Base-by-base conservation (phyloP, 345 rosid species). In the Durio zibethinus region DNA sequence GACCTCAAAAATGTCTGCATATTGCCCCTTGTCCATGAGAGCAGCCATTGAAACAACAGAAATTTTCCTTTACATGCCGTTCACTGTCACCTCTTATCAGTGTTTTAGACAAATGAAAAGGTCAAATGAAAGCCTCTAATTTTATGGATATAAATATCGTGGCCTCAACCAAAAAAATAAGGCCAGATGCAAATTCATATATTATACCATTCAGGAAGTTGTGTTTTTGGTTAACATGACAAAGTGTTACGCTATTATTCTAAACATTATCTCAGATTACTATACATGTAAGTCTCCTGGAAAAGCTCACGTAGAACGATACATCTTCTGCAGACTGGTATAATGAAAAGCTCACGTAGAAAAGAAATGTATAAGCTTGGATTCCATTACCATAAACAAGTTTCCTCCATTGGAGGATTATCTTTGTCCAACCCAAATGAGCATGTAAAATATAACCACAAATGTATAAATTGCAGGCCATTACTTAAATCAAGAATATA, bases 401-500 rank as follows among this genome's bases (percentile, higher is more conserved):
- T 66, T 54, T n/a, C 35, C 72, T 33, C 20, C 42, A 33, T 12
- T 11, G 40, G 56, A 80, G 38, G 27, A 42, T 45, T 40, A 36
- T 4, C 48, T 35, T 33, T 52, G 15, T 18, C 71, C 40, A 76
- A 40, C 5, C 73, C 47, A 64, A 76, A 76, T n/a, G 62, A 76
- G n/a, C 10, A 33, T 15, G 31, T 16, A 20, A 43, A 10, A 63
- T 27, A 61, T 7, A 42, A 61, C 57, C 77, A 64, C 18, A 48
- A 70, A 35, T 35, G 31, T 48, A 63, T 48, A 50, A 76, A 7
- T 50, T 14, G 43, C 60, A 76, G 48, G 36, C 78, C 40, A 31
- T 60, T 36, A 71, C 79, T 21, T 29, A 29, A 43, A 74, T 45
- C 42, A 60, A 61, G 60, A 20, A 47, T 57, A 48, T 18, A 62